phyloP scores from a whole-genome alignment of 768 basidiomycete species.

The Brasilioporus rufonigricans region DNA sequence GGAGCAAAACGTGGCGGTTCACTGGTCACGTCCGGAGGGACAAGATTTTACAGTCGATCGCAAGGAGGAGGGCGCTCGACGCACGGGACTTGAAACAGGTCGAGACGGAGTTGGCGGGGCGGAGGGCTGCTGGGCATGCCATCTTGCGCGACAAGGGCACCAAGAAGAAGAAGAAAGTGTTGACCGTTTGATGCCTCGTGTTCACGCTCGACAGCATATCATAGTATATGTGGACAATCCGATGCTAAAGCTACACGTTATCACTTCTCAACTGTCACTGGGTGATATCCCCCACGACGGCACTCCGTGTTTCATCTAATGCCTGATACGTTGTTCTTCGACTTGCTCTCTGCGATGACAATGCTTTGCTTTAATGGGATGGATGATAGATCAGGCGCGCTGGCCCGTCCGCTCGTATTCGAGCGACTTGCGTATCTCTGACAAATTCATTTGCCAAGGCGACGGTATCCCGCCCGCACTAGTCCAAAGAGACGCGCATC shows the following conservation, averaged over 20 bases:
- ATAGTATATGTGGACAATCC: neutral
- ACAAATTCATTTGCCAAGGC: slow-evolving; percentile 28
- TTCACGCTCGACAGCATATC: neutral
- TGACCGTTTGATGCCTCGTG: neutral
- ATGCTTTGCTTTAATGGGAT: too few relatives aligned
- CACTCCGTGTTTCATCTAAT: neutral
- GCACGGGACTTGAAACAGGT: slow-evolving; percentile 40
- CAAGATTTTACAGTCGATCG: slow-evolving; percentile 51
- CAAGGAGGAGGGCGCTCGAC: slow-evolving; percentile 43
- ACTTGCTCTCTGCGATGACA: neutral
- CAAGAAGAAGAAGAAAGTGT: slow-evolving; percentile 8
- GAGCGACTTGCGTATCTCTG: slow-evolving; percentile 33
- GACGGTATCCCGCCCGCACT: slow-evolving; percentile 29
- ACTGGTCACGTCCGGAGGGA: slow-evolving; percentile 42
- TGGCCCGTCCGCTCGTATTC: slow-evolving; percentile 21
- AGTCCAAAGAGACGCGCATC: neutral
- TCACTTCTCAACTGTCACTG: neutral
- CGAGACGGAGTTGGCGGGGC: slow-evolving; percentile 30
- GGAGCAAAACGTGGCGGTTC: slow-evolving; percentile 38
- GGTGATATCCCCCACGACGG: too few relatives aligned
- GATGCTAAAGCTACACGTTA: slow-evolving; percentile 24
- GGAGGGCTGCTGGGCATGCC: slow-evolving; percentile 23
- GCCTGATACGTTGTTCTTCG: neutral
- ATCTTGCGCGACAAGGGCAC: slow-evolving; percentile 22
- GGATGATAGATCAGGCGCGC: slow-evolving; percentile 10